Conservation (phyloP, 202 grass and related monocot genomes). For the Panicum virgatum region DNA sequence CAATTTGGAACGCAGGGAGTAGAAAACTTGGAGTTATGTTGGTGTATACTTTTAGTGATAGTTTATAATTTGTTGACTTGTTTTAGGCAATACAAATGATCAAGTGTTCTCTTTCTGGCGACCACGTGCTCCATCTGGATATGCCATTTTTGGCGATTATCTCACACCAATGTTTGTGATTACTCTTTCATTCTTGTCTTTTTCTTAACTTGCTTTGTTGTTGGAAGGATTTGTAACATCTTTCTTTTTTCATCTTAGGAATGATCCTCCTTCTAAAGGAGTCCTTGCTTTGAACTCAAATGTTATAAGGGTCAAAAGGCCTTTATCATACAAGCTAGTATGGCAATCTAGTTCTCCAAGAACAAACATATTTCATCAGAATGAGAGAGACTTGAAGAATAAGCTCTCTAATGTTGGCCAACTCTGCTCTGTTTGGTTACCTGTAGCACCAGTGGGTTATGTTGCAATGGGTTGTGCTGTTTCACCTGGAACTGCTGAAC, state of each 20-base stretch:
- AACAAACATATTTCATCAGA: constrained; percentile 35
- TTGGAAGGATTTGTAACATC: constrained; percentile 31
- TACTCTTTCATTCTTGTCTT: constrained; percentile 34
- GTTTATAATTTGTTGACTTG: constrained; percentile 26
- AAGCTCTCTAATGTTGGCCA: constrained; percentile 31
- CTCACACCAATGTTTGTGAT: constrained; percentile 82
- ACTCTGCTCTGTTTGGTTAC: constrained; percentile 87
- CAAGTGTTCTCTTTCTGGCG: constrained; percentile 93
- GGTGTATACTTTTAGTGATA: constrained; percentile 25
- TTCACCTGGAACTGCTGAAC: constrained; percentile 79
- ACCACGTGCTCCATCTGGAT: constrained; percentile 96
- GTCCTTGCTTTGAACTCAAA: constrained; percentile 96
- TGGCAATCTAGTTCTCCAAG: constrained; percentile 56
- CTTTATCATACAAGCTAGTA: constrained; percentile 87
- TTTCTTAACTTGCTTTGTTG: constrained; percentile 36
- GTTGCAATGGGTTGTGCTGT: constrained; percentile 91
- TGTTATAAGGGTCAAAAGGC: constrained; percentile 87
- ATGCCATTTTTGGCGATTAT: constrained; percentile 87
- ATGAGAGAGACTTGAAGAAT: constrained; percentile 42
- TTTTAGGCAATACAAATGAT: constrained; percentile 68
- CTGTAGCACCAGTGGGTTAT: constrained; percentile 79
- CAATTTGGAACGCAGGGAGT: too few relatives aligned
- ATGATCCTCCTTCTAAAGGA: constrained; percentile 84
- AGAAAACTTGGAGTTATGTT: constrained; percentile 10
- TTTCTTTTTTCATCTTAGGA: constrained; percentile 54